These are phyloP conservation scores for Pythium biforme DNA, from an alignment of 352 stramenopile genomes.

Conservation along the genomic window DNA sequence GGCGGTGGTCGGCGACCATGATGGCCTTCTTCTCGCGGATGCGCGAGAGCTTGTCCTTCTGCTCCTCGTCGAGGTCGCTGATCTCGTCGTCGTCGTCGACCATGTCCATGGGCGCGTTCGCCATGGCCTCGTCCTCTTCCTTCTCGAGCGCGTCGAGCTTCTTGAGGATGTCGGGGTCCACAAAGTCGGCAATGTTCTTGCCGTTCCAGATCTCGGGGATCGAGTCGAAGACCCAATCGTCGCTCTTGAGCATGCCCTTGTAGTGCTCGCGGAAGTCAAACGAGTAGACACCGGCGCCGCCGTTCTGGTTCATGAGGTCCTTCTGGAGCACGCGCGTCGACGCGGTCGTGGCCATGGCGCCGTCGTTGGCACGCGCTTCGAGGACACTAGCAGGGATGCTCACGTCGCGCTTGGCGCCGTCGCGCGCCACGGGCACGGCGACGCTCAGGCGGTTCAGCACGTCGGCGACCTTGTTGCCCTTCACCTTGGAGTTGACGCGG, in stretches of 20 bases:
- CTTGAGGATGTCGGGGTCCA: conserved; percentile 98
- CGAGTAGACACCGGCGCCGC: conserved; percentile 96
- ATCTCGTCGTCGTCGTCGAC: conserved; percentile 79
- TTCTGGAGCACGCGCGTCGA: conserved; percentile 63
- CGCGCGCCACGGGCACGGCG: conserved; percentile 92
- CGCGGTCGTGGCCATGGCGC: conserved; percentile 18
- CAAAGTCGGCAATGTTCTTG: conserved; percentile 99
- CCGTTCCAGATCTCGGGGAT: conserved; percentile 99
- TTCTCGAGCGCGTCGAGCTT: conserved; percentile 95
- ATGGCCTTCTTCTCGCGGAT: conserved; percentile 87
- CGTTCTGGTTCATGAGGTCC: conserved; percentile 93
- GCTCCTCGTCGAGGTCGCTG: conserved; percentile 95
- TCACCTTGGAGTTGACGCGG: conserved; percentile 94
- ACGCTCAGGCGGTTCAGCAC: conserved; percentile 97
- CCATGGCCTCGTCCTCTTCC: conserved; percentile 96
- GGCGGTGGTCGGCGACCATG: conserved; percentile 80
- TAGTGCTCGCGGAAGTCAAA: conserved; percentile 98
- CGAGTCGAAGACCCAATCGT: conserved; percentile 96
- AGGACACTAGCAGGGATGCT: conserved; percentile 94
- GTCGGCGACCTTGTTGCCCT: conserved; percentile 95
- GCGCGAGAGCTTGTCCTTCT: conserved; percentile 88
- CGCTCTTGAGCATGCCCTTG: conserved; percentile 92
- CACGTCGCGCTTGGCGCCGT: conserved; percentile 88
- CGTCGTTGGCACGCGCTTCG: conserved; percentile 64
- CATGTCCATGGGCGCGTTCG: conserved; percentile 88